Evolutionary conservation across 2,329 filamentous ascomycete species (phyloP), one percentile per base, ranked within the genome.

Genomic region (Scedosporium minutisporum): DNA sequence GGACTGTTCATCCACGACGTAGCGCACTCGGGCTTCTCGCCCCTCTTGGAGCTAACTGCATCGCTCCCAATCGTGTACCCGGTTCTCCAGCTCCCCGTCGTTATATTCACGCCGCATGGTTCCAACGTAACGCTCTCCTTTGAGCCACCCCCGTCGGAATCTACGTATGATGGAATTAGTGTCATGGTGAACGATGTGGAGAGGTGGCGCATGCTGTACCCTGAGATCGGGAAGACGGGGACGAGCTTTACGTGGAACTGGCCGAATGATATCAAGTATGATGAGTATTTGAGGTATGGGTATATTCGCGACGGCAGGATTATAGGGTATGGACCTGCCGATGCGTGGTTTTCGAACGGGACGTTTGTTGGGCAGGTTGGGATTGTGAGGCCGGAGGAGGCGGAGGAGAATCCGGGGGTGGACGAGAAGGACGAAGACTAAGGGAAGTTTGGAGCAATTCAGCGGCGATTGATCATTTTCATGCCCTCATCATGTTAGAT

Each of bases 1-100:
- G 89, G 89, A 1, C 77, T 92, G 0, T 91, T 91, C 70, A 83
- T 92, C 72, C 91, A 92, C 68, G 89, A 89, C n/a, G 80, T 88
- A 60, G 89, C 88, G 3, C 78, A 88, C 16, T 91, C 88, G 89
- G 89, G 88, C 0, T 92, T 91, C 69, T 88, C 85, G 63, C 81
- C 82, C 6, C 85, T 92, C 57, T 78, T 92, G 6, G 83, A 92
- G 70, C 91, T 88, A 0, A 84, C 86, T 0, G 79, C 74, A 1
- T 81, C 82, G 16, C 72, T 91, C n/a, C 77, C 80, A 38, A 79
- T 75, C 4, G 77, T 79, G 64, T 77, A 73, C 0, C 85, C 71
- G 64, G 74, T 61, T 1, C 71, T 74, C 42, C 63, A 74, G 61
- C 67, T 65, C 62, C 74, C 68, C 29, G 67, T 68, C 69, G 76